Evolutionary conservation across 176 grass and related monocot species (phyloP).

Genomic region (Pontederia paniculata): DNA sequence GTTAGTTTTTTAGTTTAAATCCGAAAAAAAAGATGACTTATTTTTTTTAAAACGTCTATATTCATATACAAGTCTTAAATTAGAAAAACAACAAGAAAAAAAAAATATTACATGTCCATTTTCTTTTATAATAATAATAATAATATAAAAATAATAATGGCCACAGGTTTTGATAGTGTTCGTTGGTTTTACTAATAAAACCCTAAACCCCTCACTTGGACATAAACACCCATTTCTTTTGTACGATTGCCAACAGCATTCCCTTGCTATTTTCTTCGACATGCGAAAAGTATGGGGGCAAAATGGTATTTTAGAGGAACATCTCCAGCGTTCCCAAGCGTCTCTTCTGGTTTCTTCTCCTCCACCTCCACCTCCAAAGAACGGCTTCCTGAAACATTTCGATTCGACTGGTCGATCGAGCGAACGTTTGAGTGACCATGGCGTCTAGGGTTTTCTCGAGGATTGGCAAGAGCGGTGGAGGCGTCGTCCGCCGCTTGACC

Average conservation of each 20-base stretch:
- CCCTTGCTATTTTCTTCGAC: background rate
- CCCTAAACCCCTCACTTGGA: no score
- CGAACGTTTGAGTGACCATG: background rate
- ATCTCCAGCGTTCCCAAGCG: background rate
- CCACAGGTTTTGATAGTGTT: no score
- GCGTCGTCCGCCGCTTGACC: background rate
- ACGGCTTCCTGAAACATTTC: background rate
- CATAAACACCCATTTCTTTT: background rate
- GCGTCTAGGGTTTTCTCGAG: constrained; percentile 5
- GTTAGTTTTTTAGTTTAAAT: no score
- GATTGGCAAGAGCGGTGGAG: background rate
- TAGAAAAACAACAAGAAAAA: no score
- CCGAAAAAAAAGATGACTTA: no score
- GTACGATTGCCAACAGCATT: background rate
- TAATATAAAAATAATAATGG: no score
- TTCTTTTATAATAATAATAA: no score
- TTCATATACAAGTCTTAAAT: no score
- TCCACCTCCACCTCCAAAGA: no score
- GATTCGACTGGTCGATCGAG: background rate
- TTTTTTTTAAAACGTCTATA: no score
- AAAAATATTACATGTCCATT: no score
- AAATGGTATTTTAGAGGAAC: background rate
- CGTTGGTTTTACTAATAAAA: no score
- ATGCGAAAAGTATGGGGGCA: background rate
- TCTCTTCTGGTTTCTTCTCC: background rate